A percentile compares a stretch with the other conserved stretches of the same genome.
Conservation (phyloP, 1,139 yeast genomes). For the Barnettozyma hawaiiensis region DNA sequence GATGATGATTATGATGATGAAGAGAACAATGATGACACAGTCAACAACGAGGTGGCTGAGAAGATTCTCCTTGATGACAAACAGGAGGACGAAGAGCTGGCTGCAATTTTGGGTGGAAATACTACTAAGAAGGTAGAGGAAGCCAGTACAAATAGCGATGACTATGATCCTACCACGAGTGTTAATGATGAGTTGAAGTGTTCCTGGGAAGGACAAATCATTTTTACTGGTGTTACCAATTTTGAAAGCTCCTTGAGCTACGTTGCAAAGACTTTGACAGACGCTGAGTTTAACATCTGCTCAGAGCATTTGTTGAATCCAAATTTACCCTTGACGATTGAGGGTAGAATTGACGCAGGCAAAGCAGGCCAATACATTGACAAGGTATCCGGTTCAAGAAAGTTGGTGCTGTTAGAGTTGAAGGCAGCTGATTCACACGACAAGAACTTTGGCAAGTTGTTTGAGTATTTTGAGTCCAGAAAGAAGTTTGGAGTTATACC, state of each 20-base stretch:
- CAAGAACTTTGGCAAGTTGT: conserved; percentile 41
- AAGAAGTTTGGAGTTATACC: conserved; percentile 60
- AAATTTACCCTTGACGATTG: conserved; percentile 40
- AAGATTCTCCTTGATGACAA: conserved; percentile 4
- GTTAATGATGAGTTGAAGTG: conserved; percentile 4
- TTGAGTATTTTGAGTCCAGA: conserved; percentile 44
- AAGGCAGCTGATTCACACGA: conserved; percentile 22
- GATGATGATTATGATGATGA: conserved; percentile 1
- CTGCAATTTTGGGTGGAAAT: conserved; percentile 17
- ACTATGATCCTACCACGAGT: conserved; percentile 13
- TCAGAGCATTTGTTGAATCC: conserved; percentile 30
- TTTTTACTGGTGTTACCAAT: conserved; percentile 50
- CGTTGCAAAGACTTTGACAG: conserved; percentile 35
- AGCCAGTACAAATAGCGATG: conserved; percentile 10
- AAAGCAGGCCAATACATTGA: conserved; percentile 55
- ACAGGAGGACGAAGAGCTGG: conserved; percentile 18
- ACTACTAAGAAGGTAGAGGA: conserved; percentile 12
- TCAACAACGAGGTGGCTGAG: conserved; percentile 23
- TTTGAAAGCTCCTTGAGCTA: conserved; percentile 43
- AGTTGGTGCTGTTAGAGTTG: conserved; percentile 44
- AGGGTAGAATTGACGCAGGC: conserved; percentile 54
- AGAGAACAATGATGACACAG: conserved; percentile 1
- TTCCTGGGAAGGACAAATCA: conserved; percentile 53
- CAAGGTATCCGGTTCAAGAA: conserved; percentile 41
- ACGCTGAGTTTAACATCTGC: conserved; percentile 12